Evolutionary conservation across 129 eudicot species (phyloP).

Genomic region (Sambucus nigra): DNA sequence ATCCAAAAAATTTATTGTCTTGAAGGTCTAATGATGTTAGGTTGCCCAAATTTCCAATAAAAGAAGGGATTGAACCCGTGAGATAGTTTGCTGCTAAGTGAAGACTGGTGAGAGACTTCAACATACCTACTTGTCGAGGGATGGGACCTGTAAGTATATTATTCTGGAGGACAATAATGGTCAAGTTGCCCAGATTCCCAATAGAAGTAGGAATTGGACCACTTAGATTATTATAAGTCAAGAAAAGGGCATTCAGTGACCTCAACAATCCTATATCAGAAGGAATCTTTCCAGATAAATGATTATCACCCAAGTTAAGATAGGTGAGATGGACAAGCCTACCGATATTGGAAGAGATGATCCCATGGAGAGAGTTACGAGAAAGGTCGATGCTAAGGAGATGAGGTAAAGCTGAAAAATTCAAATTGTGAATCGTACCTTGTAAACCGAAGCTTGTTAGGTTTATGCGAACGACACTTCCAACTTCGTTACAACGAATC

Average conservation of each 20-base stretch:
- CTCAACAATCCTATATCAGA: neutral
- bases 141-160: no score
- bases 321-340: conserved; percentile 8
- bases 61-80: neutral
- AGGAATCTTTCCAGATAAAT: neutral
- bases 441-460: no score
- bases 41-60: neutral
- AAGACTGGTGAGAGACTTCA: no score
- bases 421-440: conserved; percentile 10
- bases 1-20: conserved; percentile 1
- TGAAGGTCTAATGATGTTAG: neutral
- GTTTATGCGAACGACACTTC: no score
- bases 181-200: neutral
- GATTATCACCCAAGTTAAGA: conserved; percentile 14
- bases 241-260: neutral
- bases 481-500: no score
- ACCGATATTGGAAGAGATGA: conserved; percentile 7
- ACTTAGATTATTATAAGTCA: neutral
- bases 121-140: no score
- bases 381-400: conserved; percentile 11
- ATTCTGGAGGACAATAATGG: neutral
- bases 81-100: no score
- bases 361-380: conserved; percentile 12
- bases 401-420: conserved; percentile 6
- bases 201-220: neutral